A percentile compares a stretch with the other conserved stretches of the same genome.
phyloP scores from a whole-genome alignment of 179 eudicot species.

The Pouteria campechiana region DNA sequence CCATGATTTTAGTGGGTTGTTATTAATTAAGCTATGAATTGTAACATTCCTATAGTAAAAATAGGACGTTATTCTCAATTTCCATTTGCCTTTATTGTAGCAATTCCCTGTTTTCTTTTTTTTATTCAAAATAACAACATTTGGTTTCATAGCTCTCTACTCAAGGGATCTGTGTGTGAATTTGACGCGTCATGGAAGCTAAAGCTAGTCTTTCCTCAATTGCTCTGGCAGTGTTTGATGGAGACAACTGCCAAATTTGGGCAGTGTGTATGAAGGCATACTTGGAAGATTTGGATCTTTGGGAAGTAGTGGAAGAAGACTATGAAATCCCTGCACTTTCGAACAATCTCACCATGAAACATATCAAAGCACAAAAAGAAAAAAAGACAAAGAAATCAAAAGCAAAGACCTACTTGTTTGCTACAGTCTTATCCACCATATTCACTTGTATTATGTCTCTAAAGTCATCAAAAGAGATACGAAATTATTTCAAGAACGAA shows the following conservation, averaged over 20 bases:
- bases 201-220: no score
- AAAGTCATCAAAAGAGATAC: neutral
- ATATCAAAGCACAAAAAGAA: neutral
- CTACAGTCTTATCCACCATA: neutral
- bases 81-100: no score
- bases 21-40: no score
- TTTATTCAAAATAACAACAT: no score
- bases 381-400: neutral
- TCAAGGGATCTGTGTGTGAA: neutral
- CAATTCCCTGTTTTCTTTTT: no score
- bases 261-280: neutral
- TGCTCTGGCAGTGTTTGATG: neutral
- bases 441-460: neutral
- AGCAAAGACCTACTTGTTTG: neutral
- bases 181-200: no score
- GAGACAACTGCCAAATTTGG: neutral
- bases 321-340: neutral
- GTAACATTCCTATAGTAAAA: no score
- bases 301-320: neutral
- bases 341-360: neutral
- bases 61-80: no score
- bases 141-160: neutral
- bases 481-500: neutral
- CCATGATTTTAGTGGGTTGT: no score
- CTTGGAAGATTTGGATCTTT: neutral